Conservation (phyloP, 495 filamentous ascomycete genomes). For the Xylaria cubensis region DNA sequence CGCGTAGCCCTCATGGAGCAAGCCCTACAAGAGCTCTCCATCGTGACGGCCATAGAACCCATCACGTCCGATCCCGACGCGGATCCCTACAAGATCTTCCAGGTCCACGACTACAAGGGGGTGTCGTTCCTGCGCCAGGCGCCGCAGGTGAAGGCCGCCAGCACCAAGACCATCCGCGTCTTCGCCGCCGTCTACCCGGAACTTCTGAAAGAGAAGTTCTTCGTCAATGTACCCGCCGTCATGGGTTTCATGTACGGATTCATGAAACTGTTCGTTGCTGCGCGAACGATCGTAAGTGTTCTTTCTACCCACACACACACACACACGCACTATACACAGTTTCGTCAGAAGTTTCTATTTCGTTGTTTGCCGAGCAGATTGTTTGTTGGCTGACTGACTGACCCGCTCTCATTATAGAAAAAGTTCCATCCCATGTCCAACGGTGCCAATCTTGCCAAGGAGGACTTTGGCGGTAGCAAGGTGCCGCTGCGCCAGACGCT, state of each 20-base stretch:
- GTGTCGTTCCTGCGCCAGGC: slow-evolving; percentile 81
- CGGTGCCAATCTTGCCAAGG: slow-evolving; percentile 69
- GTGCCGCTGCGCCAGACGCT: slow-evolving; percentile 62
- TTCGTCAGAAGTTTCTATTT: background rate
- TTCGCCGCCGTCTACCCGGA: slow-evolving; percentile 85
- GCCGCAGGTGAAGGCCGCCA: slow-evolving; percentile 70
- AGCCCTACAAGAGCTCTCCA: slow-evolving; percentile 70
- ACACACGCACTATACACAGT: background rate
- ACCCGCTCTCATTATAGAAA: slow-evolving; percentile 45
- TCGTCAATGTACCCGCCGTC: slow-evolving; percentile 85
- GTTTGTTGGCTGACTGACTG: background rate
- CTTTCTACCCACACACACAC: too few species aligned
- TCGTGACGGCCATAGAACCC: slow-evolving; percentile 67
- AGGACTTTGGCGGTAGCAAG: slow-evolving; percentile 60
- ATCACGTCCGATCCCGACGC: slow-evolving; percentile 77
- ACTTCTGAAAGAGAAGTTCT: slow-evolving; percentile 87
- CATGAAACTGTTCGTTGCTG: slow-evolving; percentile 79
- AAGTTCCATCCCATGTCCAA: slow-evolving; percentile 86
- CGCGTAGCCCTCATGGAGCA: slow-evolving; percentile 87
- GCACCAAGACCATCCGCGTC: slow-evolving; percentile 77
- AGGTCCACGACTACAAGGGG: slow-evolving; percentile 88
- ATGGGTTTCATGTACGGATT: slow-evolving; percentile 86
- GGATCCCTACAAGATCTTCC: slow-evolving; percentile 86
- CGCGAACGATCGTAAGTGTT: slow-evolving; percentile 65
- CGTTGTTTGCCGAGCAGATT: background rate